Percentiles rank a stretch among this genome's conserved stretches.
Evolutionary conservation across 495 filamentous ascomycete genomes (phyloP).

Genomic region (Penicillium parvum): DNA sequence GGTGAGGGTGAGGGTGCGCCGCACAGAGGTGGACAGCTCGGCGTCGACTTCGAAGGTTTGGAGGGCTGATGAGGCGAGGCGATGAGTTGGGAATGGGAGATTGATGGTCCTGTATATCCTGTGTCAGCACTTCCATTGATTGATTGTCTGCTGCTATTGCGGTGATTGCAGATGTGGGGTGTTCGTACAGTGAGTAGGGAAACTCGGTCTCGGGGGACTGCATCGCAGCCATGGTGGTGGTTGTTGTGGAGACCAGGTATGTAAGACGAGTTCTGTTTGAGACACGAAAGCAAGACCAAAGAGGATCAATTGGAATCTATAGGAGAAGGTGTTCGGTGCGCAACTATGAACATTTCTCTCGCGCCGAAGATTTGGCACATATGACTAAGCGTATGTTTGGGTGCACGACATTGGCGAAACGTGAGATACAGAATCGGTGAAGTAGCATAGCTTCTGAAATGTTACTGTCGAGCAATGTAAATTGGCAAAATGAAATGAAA

Average conservation of each 20-base stretch:
- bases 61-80: slow-evolving; percentile 72
- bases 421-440: too few relatives aligned
- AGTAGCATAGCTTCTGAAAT: too few relatives aligned
- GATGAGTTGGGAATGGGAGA: slow-evolving; percentile 77
- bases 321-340: too few relatives aligned
- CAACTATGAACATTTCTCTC: too few relatives aligned
- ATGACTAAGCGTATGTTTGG: too few relatives aligned
- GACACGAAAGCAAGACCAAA: too few relatives aligned
- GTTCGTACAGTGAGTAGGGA: slow-evolving; percentile 65
- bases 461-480: too few relatives aligned
- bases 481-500: neutral
- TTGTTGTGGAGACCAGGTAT: neutral
- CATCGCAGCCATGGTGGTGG: slow-evolving; percentile 18
- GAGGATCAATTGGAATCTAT: too few relatives aligned
- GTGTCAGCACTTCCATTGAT: neutral
- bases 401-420: too few relatives aligned
- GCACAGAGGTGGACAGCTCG: slow-evolving; percentile 80
- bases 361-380: too few relatives aligned
- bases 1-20: slow-evolving; percentile 60
- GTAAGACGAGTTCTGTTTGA: too few relatives aligned
- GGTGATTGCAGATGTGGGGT: neutral
- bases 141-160: too few relatives aligned
- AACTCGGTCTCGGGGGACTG: slow-evolving; percentile 50
- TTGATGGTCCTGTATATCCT: slow-evolving; percentile 60
- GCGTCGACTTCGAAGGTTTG: slow-evolving; percentile 77